These are phyloP conservation scores for Aegilops sharonensis DNA, from an alignment of 176 grass and related monocot species.

Conservation along the genomic window DNA sequence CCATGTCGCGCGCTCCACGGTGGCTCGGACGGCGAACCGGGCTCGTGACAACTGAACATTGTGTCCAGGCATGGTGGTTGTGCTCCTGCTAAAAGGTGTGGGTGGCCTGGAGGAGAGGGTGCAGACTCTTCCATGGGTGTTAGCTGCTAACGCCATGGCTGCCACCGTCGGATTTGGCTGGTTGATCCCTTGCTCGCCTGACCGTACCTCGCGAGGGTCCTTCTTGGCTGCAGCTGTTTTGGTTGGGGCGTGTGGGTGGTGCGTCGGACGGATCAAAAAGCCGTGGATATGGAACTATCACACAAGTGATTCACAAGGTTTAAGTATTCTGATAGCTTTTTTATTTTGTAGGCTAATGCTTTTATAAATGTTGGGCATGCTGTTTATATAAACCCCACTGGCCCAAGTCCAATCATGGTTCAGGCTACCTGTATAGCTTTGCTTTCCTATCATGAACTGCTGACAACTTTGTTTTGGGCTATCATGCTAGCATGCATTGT, in stretches of 20 bases:
- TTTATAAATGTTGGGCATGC: no score
- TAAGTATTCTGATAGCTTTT: no score
- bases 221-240: not conserved
- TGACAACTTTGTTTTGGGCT: no score
- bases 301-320: no score
- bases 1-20: conserved; percentile 58
- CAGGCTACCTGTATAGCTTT: no score
- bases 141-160: conserved; percentile 52
- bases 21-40: conserved; percentile 34
- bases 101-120: conserved; percentile 6
- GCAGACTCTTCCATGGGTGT: conserved; percentile 14
- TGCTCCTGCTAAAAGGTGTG: conserved; percentile 14
- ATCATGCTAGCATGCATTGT: no score
- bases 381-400: no score
- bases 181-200: not conserved
- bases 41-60: not conserved
- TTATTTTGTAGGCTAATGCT: no score
- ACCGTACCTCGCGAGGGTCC: not conserved
- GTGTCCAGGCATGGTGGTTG: not conserved
- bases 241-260: not conserved
- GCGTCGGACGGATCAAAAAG: not conserved
- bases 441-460: no score
- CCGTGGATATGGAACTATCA: conserved; percentile 48
- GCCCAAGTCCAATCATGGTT: no score
- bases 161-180: not conserved